Percentiles rank a stretch among this genome's conserved stretches.
Conservation (phyloP, 257 asterid species). For the Phtheirospermum japonicum region DNA sequence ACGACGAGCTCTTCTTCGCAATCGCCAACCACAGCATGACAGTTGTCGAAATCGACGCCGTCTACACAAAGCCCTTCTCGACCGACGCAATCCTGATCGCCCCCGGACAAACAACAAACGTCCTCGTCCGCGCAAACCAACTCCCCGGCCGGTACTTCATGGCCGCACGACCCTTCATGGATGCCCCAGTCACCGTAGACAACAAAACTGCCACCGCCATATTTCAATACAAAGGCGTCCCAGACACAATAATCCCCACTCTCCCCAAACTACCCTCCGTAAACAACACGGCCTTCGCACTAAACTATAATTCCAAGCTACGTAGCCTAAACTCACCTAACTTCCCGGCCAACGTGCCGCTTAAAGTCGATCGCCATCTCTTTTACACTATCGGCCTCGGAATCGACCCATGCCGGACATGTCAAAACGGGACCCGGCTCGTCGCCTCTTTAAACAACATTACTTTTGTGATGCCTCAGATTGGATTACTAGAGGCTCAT, state of each 20-base stretch:
- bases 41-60: slow-evolving; percentile 59
- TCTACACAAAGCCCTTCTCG: slow-evolving; percentile 52
- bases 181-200: slow-evolving; percentile 47
- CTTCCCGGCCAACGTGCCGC: slow-evolving; percentile 51
- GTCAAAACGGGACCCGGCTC: slow-evolving; percentile 43
- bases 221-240: slow-evolving; percentile 42
- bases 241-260: slow-evolving; percentile 31
- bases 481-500: slow-evolving; percentile 49
- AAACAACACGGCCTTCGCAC: slow-evolving; percentile 44
- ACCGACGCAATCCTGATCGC: slow-evolving; percentile 49
- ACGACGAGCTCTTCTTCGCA: slow-evolving; percentile 65
- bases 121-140: slow-evolving; percentile 42
- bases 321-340: slow-evolving; percentile 41
- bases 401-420: slow-evolving; percentile 39
- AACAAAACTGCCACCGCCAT: slow-evolving; percentile 58
- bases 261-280: slow-evolving; percentile 42
- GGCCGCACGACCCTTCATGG: slow-evolving; percentile 60
- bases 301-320: slow-evolving; percentile 36
- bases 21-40: slow-evolving; percentile 51
- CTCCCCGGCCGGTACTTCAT: slow-evolving; percentile 46
- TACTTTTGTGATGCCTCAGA: slow-evolving; percentile 53
- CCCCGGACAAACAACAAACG: slow-evolving; percentile 65
- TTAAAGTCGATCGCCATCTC: slow-evolving; percentile 45
- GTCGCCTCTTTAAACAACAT: slow-evolving; percentile 58
- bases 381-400: slow-evolving; percentile 63